Percentiles rank a stretch among this genome's conserved stretches.
phyloP scores from a whole-genome alignment of 2,329 filamentous ascomycete species.

The Teratosphaeria gauchensis region DNA sequence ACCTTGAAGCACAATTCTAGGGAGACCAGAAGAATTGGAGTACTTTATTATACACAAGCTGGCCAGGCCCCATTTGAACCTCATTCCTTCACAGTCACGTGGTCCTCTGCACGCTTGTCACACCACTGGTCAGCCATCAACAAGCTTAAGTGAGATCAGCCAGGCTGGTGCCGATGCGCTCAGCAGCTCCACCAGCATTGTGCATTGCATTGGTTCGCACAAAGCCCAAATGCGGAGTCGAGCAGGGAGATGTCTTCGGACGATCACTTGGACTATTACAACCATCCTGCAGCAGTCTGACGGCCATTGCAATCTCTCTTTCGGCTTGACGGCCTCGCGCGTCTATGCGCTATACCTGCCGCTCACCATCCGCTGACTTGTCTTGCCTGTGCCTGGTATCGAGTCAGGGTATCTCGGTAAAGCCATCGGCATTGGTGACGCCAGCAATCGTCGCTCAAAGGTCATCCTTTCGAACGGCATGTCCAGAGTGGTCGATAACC shows the following conservation, averaged over 20 bases:
- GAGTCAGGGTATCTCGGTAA: too few relatives aligned
- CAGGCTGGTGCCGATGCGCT: not conserved
- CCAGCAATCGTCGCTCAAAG: not conserved
- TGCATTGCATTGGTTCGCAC: not conserved
- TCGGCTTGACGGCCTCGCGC: too few relatives aligned
- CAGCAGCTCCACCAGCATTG: not conserved
- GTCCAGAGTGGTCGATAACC: not conserved
- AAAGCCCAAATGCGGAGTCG: not conserved
- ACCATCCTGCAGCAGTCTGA: too few relatives aligned
- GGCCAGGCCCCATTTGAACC: too few relatives aligned
- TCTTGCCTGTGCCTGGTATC: too few relatives aligned
- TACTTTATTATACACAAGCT: not conserved
- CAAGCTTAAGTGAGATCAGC: not conserved
- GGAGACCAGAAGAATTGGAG: not conserved
- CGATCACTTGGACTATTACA: too few relatives aligned
- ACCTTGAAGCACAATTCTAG: not conserved
- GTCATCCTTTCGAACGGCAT: not conserved
- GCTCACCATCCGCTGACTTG: too few relatives aligned
- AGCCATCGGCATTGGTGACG: too few relatives aligned
- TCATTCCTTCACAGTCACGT: not conserved
- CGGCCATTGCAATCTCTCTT: too few relatives aligned
- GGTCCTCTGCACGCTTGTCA: not conserved
- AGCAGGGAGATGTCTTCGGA: not conserved
- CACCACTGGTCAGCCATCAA: not conserved
- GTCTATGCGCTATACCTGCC: too few relatives aligned